Percentiles rank a stretch among this genome's conserved stretches.
phyloP scores from a whole-genome alignment of 345 rosid genomes.

The Eucalyptus melliodora region DNA sequence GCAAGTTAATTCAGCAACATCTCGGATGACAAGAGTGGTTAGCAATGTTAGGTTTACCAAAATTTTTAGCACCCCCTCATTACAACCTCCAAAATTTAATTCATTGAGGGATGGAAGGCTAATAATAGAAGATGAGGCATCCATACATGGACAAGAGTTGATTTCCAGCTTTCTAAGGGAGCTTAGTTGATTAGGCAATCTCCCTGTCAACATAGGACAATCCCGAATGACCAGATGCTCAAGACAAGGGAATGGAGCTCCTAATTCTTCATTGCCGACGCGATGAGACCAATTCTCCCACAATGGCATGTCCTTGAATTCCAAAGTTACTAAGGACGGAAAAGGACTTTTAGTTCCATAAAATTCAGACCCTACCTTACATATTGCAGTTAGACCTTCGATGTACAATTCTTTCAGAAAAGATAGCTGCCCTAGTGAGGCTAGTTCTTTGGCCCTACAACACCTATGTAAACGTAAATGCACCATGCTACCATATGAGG shows the following conservation, averaged over 20 bases:
- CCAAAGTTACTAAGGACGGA: fast-evolving
- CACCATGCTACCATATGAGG: fast-evolving
- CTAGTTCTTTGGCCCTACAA: fast-evolving
- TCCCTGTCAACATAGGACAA: neutral
- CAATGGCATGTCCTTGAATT: neutral
- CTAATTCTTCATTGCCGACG: fast-evolving
- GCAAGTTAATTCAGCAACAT: fast-evolving
- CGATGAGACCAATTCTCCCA: neutral
- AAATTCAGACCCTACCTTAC: too few relatives aligned
- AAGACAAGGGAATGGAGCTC: neutral
- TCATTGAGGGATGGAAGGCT: neutral
- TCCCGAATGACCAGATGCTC: fast-evolving
- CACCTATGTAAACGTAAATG: neutral
- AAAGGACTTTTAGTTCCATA: neutral
- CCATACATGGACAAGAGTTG: fast-evolving
- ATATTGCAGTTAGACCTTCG: fast-evolving
- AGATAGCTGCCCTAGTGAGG: fast-evolving
- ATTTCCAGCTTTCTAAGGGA: fast-evolving
- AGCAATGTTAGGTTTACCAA: neutral
- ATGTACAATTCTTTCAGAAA: fast-evolving
- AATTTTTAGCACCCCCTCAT: neutral
- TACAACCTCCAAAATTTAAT: fast-evolving
- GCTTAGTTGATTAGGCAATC: neutral
- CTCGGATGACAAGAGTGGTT: fast-evolving
- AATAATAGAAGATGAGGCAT: fast-evolving